Conservation (phyloP, 805 yeast species). For the Kodamaea fukazawae region DNA sequence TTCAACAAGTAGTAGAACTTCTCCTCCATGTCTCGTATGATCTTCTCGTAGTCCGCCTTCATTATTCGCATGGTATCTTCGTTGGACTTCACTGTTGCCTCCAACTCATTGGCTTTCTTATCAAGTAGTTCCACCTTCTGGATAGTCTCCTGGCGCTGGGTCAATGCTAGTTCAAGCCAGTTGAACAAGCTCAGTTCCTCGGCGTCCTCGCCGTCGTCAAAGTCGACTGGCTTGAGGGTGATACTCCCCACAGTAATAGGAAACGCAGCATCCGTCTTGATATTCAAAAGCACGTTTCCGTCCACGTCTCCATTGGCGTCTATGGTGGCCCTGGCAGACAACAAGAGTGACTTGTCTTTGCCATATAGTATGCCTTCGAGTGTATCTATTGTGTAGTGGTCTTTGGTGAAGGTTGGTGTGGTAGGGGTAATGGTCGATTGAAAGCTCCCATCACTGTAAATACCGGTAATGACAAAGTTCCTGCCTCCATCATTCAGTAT, state of each 20-base stretch:
- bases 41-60: conserved; percentile 15
- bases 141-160: conserved; percentile 13
- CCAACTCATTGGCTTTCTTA: conserved; percentile 10
- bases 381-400: conserved; percentile 9
- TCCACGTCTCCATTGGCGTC: conserved; percentile 1
- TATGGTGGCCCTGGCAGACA: neutral
- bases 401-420: neutral
- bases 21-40: conserved; percentile 23
- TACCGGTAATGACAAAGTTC: neutral
- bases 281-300: conserved; percentile 12
- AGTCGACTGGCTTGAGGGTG: conserved; percentile 18
- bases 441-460: conserved; percentile 15
- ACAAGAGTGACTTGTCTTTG: conserved; percentile 7
- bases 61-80: conserved; percentile 7
- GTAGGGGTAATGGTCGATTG: neutral
- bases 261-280: conserved; percentile 21
- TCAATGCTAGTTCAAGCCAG: conserved; percentile 23
- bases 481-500: conserved; percentile 1
- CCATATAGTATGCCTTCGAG: conserved; percentile 23
- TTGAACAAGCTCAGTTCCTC: conserved; percentile 20
- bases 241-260: conserved; percentile 28
- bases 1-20: conserved; percentile 28
- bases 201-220: conserved; percentile 11
- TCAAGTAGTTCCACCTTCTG: conserved; percentile 1
- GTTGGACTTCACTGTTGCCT: conserved; percentile 6